Base-by-base conservation (phyloP, 2,329 filamentous ascomycete genomes). In the Zasmidium citrigriseum region DNA sequence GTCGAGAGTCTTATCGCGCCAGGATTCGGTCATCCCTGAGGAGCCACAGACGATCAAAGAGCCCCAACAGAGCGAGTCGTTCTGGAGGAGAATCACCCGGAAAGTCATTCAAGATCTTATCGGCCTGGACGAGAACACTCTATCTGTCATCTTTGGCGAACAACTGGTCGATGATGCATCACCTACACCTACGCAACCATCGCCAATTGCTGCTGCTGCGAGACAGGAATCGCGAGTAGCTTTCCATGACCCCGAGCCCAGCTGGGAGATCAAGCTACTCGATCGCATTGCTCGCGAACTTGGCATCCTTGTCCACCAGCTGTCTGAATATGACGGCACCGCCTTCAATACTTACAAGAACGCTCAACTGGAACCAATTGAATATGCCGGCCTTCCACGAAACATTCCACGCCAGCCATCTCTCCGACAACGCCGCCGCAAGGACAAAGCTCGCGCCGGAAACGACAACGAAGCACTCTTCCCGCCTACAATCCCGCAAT, bases 121-220 rank as follows among this genome's bases (percentile, higher is more conserved):
- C 72, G 93, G 93, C 9, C 89, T 99, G 55, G 93, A 98, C 67
- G 91, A 97, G 63, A 84, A 85, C 51, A 80, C 95, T 20, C 82
- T 99, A 9, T 90, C 90, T 0, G 87, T 97, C 51, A 87, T 99
- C 9, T 88, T 98, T 56, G 95, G 95, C 12, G 92, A 97, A 72
- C 79, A 85, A 2, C 76, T 96, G 22, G 86, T 87, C 1, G 68
- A 68, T 7, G 70, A 70, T 29, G 55, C 68, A 34, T 70, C 70
- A 7, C 61, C 69, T 2, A 72, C 73, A 10, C 70, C 70, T 1
- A 68, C 68, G 11, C 67, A 71, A 48, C 61, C 65, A 21, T 73
- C 72, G 27, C 71, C 70, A 3, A 61, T 74, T 20, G 68, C 68
- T 4, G 55, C 63, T 18, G 60, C 64, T 16, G 61, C 64, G 16